Percentiles rank a stretch among this genome's conserved stretches.
phyloP scores from a whole-genome alignment of 495 filamentous ascomycete species.

The Tricharina praecox region DNA sequence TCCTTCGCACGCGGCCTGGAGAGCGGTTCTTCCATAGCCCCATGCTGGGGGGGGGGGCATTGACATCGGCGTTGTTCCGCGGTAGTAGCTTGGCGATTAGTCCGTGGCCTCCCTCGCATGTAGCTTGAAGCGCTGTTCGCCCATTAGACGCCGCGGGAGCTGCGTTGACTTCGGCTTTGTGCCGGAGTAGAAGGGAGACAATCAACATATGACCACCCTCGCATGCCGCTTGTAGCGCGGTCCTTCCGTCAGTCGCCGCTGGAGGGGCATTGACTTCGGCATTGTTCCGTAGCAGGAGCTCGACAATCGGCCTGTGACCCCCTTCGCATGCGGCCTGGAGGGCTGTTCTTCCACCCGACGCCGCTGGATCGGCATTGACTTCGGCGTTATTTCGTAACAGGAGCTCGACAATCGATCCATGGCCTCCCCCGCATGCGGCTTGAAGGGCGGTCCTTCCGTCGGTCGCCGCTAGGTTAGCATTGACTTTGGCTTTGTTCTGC shows the following conservation, averaged over 20 bases:
- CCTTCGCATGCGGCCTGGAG: neutral
- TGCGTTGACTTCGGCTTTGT: neutral
- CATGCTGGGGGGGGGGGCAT: neutral
- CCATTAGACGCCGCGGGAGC: neutral
- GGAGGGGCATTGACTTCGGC: constrained; percentile 1
- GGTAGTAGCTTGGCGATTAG: neutral
- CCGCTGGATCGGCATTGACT: neutral
- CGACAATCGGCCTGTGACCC: neutral
- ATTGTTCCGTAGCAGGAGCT: neutral
- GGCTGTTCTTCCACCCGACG: neutral
- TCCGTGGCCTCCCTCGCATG: neutral
- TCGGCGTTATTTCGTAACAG: neutral
- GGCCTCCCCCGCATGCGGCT: neutral
- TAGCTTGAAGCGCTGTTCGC: neutral
- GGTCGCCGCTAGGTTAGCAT: neutral
- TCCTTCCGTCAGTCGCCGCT: neutral
- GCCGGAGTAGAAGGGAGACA: neutral
- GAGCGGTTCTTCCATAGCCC: neutral
- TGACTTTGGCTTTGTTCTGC: neutral
- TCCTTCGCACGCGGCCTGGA: neutral
- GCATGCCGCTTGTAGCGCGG: neutral
- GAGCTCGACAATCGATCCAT: neutral
- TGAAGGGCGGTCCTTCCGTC: neutral
- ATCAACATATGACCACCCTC: neutral
- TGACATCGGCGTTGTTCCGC: neutral